Evolutionary conservation across 176 grass and related monocot species (phyloP).

Genomic region (Aegilops umbellulata): DNA sequence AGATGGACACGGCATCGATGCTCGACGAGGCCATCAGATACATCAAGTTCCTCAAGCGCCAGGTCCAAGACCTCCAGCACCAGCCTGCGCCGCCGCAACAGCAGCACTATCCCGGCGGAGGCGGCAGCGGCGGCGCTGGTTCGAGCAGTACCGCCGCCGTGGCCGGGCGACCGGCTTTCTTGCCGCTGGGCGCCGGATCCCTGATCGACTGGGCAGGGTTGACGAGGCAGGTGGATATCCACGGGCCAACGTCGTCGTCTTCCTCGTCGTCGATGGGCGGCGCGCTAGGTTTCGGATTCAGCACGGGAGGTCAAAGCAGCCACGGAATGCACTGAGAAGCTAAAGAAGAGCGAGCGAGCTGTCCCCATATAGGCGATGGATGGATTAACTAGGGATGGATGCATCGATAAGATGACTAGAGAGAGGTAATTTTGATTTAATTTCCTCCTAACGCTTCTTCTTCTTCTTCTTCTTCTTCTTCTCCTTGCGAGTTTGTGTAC

Average conservation of each 20-base stretch:
- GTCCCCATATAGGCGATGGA: conserved; percentile 9
- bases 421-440: conserved; percentile 74
- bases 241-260: conserved; percentile 64
- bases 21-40: conserved; percentile 93
- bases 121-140: conserved; percentile 7
- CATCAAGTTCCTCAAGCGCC: conserved; percentile 93
- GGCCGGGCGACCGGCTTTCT: conserved; percentile 28
- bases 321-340: conserved; percentile 58
- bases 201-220: conserved; percentile 43
- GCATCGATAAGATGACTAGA: conserved; percentile 37
- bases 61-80: conserved; percentile 80
- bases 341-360: not conserved
- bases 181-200: conserved; percentile 31
- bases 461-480: conserved; percentile 21
- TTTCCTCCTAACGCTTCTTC: conserved; percentile 30
- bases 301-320: conserved; percentile 48
- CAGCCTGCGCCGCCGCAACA: conserved; percentile 16
- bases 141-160: conserved; percentile 39
- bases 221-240: conserved; percentile 44
- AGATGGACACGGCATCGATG: conserved; percentile 98
- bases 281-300: conserved; percentile 66
- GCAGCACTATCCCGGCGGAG: not conserved
- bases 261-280: conserved; percentile 84
- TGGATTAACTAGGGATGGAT: conserved; percentile 38
- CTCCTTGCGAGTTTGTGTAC: conserved; percentile 14